These are phyloP conservation scores for Zygoascus flipseniorum DNA, from an alignment of 805 yeast genomes.

Conservation along the genomic window DNA sequence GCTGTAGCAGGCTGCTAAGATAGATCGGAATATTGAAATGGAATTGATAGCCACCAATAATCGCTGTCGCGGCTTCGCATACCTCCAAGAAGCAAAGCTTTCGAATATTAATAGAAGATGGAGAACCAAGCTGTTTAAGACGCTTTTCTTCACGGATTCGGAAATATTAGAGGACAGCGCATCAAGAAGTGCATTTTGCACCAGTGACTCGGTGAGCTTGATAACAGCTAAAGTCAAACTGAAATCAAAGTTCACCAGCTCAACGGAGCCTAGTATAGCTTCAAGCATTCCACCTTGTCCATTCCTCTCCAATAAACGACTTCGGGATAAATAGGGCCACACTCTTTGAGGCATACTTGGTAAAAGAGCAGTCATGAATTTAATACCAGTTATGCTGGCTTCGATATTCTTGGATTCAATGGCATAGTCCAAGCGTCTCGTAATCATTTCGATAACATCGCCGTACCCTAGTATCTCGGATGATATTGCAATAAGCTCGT, in stretches of 20 bases:
- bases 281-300: conserved; percentile 59
- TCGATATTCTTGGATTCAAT: conserved; percentile 45
- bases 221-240: conserved; percentile 53
- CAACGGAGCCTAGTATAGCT: conserved; percentile 60
- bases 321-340: conserved; percentile 69
- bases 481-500: conserved; percentile 1
- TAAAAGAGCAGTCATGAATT: conserved; percentile 42
- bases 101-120: conserved; percentile 67
- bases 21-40: conserved; percentile 45
- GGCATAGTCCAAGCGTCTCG: conserved; percentile 60
- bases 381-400: conserved; percentile 38
- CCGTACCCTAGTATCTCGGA: conserved; percentile 13
- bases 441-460: conserved; percentile 54
- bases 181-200: conserved; percentile 35
- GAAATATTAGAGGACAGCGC: conserved; percentile 29
- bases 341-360: conserved; percentile 53
- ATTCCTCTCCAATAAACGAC: conserved; percentile 53
- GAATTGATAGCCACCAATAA: conserved; percentile 51
- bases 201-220: conserved; percentile 45
- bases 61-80: conserved; percentile 45
- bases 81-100: conserved; percentile 64
- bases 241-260: conserved; percentile 60
- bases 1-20: conserved; percentile 48
- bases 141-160: conserved; percentile 40
- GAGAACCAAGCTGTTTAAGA: conserved; percentile 44